phyloP scores from a whole-genome alignment of 2,329 filamentous ascomycete genomes.

The Colletotrichum sp. region DNA sequence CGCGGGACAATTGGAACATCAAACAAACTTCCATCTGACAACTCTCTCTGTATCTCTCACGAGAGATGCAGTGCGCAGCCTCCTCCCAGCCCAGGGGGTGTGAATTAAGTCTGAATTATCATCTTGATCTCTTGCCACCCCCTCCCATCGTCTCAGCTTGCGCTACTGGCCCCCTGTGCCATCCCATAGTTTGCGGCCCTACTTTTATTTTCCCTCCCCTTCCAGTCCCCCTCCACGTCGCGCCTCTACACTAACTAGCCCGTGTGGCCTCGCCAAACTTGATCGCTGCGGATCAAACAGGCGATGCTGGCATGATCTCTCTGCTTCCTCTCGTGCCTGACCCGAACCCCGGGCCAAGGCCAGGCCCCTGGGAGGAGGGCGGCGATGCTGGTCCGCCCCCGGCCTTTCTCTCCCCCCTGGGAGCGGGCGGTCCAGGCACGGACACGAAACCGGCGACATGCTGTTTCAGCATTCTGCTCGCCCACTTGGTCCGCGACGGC shows the following conservation, averaged over 20 bases:
- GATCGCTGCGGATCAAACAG: constrained; percentile 14
- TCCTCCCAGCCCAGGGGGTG: neutral
- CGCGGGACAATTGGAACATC: neutral
- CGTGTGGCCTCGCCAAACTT: neutral
- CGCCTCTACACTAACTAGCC: neutral
- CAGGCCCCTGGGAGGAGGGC: neutral
- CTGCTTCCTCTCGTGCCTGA: neutral
- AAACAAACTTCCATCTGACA: neutral
- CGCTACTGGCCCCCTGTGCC: neutral
- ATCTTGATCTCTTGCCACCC: neutral
- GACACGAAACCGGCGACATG: constrained; percentile 19
- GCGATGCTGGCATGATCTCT: neutral
- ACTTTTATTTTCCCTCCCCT: neutral
- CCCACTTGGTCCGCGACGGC: constrained; percentile 3
- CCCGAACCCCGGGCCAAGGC: neutral
- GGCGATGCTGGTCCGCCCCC: neutral
- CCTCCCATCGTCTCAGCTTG: constrained; percentile 7
- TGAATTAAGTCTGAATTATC: neutral
- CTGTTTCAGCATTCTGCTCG: constrained; percentile 12
- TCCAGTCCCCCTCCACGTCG: neutral
- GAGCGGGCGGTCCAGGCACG: neutral
- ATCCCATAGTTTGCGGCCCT: neutral
- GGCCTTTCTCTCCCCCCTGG: neutral
- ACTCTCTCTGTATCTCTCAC: neutral
- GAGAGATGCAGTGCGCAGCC: neutral